Base-by-base conservation (phyloP, 2,329 filamentous ascomycete genomes). In the Aspergillus puulaauensis region DNA sequence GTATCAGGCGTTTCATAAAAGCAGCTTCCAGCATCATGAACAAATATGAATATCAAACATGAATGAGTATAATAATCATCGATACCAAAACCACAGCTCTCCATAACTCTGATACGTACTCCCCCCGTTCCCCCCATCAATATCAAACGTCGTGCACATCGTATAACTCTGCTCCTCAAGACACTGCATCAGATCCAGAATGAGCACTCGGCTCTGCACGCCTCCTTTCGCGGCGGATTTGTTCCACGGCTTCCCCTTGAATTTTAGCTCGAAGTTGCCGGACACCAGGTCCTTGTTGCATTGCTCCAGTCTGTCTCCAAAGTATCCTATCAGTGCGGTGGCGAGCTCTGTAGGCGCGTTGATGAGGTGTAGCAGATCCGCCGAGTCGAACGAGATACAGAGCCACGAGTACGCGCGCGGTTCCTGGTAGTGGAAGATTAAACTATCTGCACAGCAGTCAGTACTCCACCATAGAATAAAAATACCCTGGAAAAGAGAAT, bases 61-160 rank as follows among this genome's bases (percentile, higher is more conserved):
- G 21, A 21, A 21, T 21, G 5, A 24, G 7, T 7, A 24, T 6
- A 24, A 31, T 31, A 31, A 11, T 56, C 50, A 58, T 3, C 56
- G 56, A 51, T 50, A 58, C 14, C 56, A 58, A 46, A 58, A 58
- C 56, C 56, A 58, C 8, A 39, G 14, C 39, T 54, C 51, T 2
- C 56, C 56, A 49, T 24, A 49, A 23, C 56, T 57, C 37, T 21
- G 23, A 33, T 53, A 57, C 24, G 44, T 43, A 35, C 27, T 44
- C 39, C 56, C 50, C 6, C 56, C 56, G 3, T 14, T 9, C 14
- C 56, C 56, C 3, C 27, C 35, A n/a, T 58, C 56, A 23, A 58
- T 41, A 40, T 58, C 51, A 51, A 58, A 15, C 3, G 15, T 50
- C 17, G 56, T 40, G 19, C 17, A 27, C 27, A 58, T 44, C 51